These are phyloP conservation scores for Aspergillus steynii DNA, from an alignment of 495 filamentous ascomycete genomes.

Conservation along the genomic window DNA sequence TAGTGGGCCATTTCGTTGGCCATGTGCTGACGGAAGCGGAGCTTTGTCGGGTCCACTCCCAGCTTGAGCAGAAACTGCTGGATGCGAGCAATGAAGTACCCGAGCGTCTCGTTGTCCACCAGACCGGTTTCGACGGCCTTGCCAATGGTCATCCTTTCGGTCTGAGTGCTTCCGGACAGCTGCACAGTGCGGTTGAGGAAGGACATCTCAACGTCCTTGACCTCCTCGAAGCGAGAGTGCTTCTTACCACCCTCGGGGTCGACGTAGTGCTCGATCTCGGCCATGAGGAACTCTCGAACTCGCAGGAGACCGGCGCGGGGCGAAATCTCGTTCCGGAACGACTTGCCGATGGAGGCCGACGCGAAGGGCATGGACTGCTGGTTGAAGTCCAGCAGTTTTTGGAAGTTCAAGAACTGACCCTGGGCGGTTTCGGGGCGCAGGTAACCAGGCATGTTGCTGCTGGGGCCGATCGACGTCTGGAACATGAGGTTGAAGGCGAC, in stretches of 20 bases:
- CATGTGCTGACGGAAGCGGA: conserved; percentile 87
- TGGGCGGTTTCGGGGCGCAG: conserved; percentile 69
- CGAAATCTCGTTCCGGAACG: conserved; percentile 74
- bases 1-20: conserved; percentile 83
- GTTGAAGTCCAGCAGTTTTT: conserved; percentile 71
- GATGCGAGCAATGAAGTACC: conserved; percentile 81
- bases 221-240: conserved; percentile 63
- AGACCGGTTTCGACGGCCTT: conserved; percentile 66
- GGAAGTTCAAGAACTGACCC: conserved; percentile 68
- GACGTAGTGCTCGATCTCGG: conserved; percentile 73
- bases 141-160: conserved; percentile 62
- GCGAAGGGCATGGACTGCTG: conserved; percentile 71
- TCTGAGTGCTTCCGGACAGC: conserved; percentile 64
- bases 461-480: conserved; percentile 68
- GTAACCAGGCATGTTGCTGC: conserved; percentile 62
- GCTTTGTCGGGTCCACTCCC: conserved; percentile 67
- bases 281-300: conserved; percentile 74
- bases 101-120: conserved; percentile 85
- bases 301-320: conserved; percentile 66
- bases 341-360: conserved; percentile 74
- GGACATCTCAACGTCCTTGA: conserved; percentile 61
- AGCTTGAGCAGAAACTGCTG: conserved; percentile 70
- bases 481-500: conserved; percentile 77
- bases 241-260: conserved; percentile 72
- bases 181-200: conserved; percentile 73